Base-by-base conservation (phyloP, 306 rosid species). In the Ormosia semicastrata region DNA sequence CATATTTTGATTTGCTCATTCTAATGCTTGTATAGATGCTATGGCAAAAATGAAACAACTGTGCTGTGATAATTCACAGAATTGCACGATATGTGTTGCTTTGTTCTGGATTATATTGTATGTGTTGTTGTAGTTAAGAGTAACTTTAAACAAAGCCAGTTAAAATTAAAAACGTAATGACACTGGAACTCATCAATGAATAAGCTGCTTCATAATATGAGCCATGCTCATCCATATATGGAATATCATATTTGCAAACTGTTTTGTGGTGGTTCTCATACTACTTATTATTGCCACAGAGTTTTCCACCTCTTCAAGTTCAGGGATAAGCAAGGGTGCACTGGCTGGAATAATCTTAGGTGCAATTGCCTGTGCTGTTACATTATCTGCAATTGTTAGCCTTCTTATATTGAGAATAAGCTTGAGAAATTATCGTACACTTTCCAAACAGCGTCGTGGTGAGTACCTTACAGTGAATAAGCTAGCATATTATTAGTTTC, bases 291-390 rank as follows among this genome's bases (percentile, higher is more conserved):
- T 67, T 72, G 4, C 70, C 98, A 95, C 98, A 95, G 98, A 1
- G 76, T 13, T 5, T 50, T 0, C 7, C 50, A 3, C 66, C 7
- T 32, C 89, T 50, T 2, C 74, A 53, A 86, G 87, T 78, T 86
- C 91, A 37, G 87, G 89, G 46, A n/a, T 93, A 87, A 83, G 96
- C 90, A 91, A 37, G 15, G 94, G 96, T 52, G 93, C 94, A 65
- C 56, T 93, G 82, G 90, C 53, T 73, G 97, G 98, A 79, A 78
- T 92, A 67, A 30, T 93, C 78, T 8, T 93, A 62, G 98, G 97
- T 82, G 82, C 89, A 65, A 70, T 95, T 86, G 94, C 87, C 2
- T 71, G 83, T 77, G 92, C 97, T 33, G 81, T 85, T 73, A 60
- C 71, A 78, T 68, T 92, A 88, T 88, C 98, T 57, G 88, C 84